Evolutionary conservation across 2,329 filamentous ascomycete genomes (phyloP).

Genomic region (Cladosporium halotolerans): DNA sequence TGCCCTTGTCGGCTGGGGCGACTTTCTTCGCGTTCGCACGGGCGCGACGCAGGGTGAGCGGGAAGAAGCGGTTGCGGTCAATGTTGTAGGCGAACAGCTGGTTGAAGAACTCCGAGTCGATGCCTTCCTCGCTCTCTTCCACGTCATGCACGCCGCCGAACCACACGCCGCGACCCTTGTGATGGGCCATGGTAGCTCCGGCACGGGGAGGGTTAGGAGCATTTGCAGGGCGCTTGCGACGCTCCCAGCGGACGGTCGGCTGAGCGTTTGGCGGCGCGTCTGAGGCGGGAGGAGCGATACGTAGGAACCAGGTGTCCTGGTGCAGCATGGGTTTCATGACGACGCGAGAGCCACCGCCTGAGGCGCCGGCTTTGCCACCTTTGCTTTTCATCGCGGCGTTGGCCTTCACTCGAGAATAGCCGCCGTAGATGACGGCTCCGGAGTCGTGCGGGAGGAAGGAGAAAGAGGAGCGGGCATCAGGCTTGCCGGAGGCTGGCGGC

Average conservation of each 20-base stretch:
- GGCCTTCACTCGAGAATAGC: slow-evolving; percentile 85
- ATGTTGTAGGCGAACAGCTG: slow-evolving; percentile 88
- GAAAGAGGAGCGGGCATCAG: slow-evolving; percentile 86
- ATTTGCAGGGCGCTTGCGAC: slow-evolving; percentile 86
- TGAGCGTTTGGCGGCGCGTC: slow-evolving; percentile 60
- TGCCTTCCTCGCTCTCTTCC: slow-evolving; percentile 58
- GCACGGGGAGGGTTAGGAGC: slow-evolving; percentile 75
- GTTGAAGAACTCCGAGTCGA: slow-evolving; percentile 97
- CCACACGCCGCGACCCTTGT: slow-evolving; percentile 85
- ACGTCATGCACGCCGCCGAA: slow-evolving; percentile 81
- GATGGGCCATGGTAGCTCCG: slow-evolving; percentile 87
- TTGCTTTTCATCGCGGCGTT: slow-evolving; percentile 58
- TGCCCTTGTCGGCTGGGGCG: slow-evolving; percentile 45
- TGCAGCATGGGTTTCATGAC: slow-evolving; percentile 82
- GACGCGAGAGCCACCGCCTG: slow-evolving; percentile 47
- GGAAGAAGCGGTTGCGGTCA: slow-evolving; percentile 92
- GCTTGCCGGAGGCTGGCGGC: slow-evolving; percentile 68
- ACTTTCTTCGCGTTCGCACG: slow-evolving; percentile 50
- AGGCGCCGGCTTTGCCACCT: slow-evolving; percentile 44
- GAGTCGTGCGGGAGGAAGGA: slow-evolving; percentile 84
- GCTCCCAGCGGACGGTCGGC: slow-evolving; percentile 82
- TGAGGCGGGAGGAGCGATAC: slow-evolving; percentile 64
- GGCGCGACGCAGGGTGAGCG: slow-evolving; percentile 67
- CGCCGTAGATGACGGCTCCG: slow-evolving; percentile 85
- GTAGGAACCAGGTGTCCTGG: slow-evolving; percentile 89